Conservation (phyloP, 345 rosid species). For the Noccaea caerulescens region DNA sequence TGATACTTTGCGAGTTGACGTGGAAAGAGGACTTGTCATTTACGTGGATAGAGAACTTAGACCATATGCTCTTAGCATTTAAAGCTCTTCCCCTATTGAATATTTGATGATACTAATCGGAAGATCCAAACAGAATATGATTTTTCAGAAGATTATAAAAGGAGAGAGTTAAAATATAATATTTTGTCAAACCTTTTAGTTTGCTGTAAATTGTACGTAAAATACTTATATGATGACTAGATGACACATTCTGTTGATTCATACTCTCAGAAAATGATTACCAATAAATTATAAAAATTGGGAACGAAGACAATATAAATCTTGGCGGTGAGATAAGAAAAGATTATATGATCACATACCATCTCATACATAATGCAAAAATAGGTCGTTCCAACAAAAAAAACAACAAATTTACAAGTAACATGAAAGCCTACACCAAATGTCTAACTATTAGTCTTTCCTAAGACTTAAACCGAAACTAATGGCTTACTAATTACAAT, state of each 20-base stretch:
- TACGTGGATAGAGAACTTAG: no score
- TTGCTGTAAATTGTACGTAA: neutral
- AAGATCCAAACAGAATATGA: constrained; percentile 5
- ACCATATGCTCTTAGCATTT: neutral
- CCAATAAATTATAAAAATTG: neutral
- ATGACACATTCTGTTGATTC: constrained; percentile 19
- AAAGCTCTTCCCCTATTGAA: neutral
- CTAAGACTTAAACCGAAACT: constrained; percentile 21
- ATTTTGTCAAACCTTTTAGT: neutral
- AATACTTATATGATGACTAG: constrained; percentile 7
- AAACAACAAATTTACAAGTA: neutral
- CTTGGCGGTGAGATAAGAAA: neutral
- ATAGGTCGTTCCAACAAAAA: neutral
- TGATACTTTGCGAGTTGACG: constrained; percentile 32
- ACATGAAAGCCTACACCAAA: neutral
- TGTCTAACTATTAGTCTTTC: constrained; percentile 35
- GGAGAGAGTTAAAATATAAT: neutral
- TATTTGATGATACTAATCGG: neutral
- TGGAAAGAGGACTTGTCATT: neutral
- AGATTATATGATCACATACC: neutral
- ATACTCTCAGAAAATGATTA: neutral
- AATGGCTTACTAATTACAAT: neutral
- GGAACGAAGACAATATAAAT: neutral
- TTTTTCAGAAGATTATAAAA: neutral
- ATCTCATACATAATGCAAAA: constrained; percentile 1